Conservation (phyloP, 306 rosid species). For the peach (Prunus persica) region DNA sequence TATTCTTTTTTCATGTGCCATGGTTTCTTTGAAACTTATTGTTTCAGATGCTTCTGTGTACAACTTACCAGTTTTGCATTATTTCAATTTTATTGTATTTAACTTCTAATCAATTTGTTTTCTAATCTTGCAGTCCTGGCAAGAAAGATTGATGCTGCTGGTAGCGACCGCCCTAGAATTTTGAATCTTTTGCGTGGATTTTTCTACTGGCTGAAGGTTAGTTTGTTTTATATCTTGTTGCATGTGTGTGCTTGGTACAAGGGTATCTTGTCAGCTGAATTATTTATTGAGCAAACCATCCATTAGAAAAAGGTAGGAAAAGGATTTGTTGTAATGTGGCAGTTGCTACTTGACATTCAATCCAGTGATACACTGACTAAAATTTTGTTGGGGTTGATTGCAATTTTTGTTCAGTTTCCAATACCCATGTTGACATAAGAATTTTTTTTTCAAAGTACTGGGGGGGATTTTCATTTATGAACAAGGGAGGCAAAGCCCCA, state of each 20-base stretch:
- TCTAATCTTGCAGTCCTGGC: conserved; percentile 48
- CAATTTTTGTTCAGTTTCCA: neutral
- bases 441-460: neutral
- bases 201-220: conserved; percentile 69
- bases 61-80: neutral
- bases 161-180: conserved; percentile 26
- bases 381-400: neutral
- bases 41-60: neutral
- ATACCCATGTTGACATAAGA: neutral
- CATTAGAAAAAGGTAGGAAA: neutral
- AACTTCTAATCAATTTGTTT: conserved; percentile 7
- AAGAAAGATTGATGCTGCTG: conserved; percentile 27
- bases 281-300: neutral
- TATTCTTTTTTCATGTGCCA: neutral
- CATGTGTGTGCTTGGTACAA: neutral
- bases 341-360: neutral
- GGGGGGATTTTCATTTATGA: neutral
- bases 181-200: conserved; percentile 77
- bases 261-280: neutral
- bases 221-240: conserved; percentile 8
- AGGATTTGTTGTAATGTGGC: neutral
- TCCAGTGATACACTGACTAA: neutral
- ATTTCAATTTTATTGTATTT: conserved; percentile 3
- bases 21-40: neutral
- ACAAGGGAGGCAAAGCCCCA: too few relatives aligned